Evolutionary conservation across 1,139 yeast genomes (phyloP).

Genomic region (Casaregolazyma lundiana): DNA sequence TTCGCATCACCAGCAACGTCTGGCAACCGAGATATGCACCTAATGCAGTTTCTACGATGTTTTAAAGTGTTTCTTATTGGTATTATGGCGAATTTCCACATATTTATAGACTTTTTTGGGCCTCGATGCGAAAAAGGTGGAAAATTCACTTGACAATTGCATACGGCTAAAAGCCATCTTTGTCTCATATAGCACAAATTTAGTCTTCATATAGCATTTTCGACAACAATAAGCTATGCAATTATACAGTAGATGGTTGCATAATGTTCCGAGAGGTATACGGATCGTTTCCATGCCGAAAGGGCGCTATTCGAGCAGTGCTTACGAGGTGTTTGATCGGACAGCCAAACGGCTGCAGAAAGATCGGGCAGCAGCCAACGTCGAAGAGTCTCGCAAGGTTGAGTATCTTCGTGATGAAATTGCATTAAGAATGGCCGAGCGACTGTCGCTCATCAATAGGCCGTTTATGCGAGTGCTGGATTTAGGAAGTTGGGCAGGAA

Average conservation of each 20-base stretch:
- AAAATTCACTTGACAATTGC: neutral
- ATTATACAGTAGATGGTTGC: neutral
- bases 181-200: neutral
- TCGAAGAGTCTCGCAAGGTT: conserved; percentile 49
- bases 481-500: conserved; percentile 71
- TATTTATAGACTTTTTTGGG: neutral
- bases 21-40: neutral
- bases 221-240: neutral
- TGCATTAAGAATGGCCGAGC: conserved; percentile 66
- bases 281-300: neutral
- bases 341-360: conserved; percentile 56
- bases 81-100: neutral
- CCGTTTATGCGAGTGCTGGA: conserved; percentile 59
- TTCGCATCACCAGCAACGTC: neutral
- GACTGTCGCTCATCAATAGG: conserved; percentile 69
- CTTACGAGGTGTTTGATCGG: conserved; percentile 62
- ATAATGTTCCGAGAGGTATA: neutral
- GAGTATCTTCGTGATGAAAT: conserved; percentile 76
- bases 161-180: neutral
- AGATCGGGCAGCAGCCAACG: conserved; percentile 45
- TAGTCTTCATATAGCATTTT: neutral
- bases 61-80: neutral
- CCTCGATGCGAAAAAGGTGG: neutral
- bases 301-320: conserved; percentile 11
- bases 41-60: neutral